Conservation (phyloP, 2,329 filamentous ascomycete genomes). For the Verticillium dahliae region DNA sequence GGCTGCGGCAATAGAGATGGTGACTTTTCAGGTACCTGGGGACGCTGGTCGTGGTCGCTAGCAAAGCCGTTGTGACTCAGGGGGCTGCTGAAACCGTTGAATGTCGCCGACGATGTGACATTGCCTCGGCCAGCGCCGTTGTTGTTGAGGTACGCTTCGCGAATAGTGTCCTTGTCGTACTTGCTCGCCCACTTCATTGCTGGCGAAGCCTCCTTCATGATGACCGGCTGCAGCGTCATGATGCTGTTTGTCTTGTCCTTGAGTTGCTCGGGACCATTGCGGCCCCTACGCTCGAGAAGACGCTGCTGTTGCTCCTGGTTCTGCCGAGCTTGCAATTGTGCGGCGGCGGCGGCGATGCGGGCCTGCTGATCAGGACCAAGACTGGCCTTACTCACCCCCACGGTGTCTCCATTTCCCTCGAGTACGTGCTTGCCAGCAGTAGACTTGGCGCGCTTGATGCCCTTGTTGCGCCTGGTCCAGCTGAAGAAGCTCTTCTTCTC, state of each 20-base stretch:
- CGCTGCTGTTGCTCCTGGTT: constrained; percentile 45
- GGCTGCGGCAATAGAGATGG: constrained; percentile 19
- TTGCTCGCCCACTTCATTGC: constrained; percentile 96
- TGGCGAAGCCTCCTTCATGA: constrained; percentile 80
- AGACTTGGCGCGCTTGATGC: constrained; percentile 62
- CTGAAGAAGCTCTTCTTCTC: constrained; percentile 95
- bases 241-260: constrained; percentile 80
- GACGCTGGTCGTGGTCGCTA: constrained; percentile 23
- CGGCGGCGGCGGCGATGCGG: constrained; percentile 85
- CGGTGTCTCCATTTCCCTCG: constrained; percentile 32
- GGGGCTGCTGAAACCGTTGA: constrained; percentile 26
- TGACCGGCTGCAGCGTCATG: constrained; percentile 77
- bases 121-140: constrained; percentile 62
- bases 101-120: constrained; percentile 37
- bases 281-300: constrained; percentile 39
- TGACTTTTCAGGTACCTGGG: constrained; percentile 36
- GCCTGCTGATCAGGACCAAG: constrained; percentile 89
- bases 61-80: constrained; percentile 22
- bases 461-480: constrained; percentile 66
- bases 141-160: constrained; percentile 79
- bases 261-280: constrained; percentile 49
- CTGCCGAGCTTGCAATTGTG: constrained; percentile 69
- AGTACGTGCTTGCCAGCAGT: constrained; percentile 50
- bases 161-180: constrained; percentile 84
- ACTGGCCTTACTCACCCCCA: constrained; percentile 66